Percentiles rank a stretch among this genome's conserved stretches.
Evolutionary conservation across 2,329 filamentous ascomycete species (phyloP).

Genomic region (Calycina herbarum): DNA sequence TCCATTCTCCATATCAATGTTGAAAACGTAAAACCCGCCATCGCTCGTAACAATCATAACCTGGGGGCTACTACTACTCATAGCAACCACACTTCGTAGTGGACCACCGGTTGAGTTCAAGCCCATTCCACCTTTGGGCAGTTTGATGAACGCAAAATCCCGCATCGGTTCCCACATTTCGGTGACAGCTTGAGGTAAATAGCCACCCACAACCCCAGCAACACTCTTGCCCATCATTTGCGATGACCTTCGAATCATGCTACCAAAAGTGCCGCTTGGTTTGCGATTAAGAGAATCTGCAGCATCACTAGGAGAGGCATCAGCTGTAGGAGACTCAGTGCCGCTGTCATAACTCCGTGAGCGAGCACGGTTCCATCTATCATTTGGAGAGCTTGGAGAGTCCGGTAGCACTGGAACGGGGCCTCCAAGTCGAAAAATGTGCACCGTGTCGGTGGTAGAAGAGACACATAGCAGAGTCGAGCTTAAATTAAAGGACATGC

Average conservation of each 20-base stretch:
- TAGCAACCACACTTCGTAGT: conserved; percentile 88
- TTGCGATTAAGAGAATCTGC: conserved; percentile 42
- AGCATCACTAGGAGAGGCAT: conserved; percentile 34
- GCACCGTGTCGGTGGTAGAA: conserved; percentile 92
- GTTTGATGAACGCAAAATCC: conserved; percentile 95
- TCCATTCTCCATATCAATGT: conserved; percentile 90
- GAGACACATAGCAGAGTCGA: conserved; percentile 94
- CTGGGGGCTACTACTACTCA: conserved; percentile 91
- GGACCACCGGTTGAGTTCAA: conserved; percentile 48
- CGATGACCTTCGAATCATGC: conserved; percentile 89
- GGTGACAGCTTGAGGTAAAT: conserved; percentile 88
- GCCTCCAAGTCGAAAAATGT: conserved; percentile 81
- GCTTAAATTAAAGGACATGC: conserved; percentile 97
- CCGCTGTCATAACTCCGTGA: conserved; percentile 55
- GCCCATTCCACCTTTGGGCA: conserved; percentile 62
- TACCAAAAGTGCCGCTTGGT: conserved; percentile 78
- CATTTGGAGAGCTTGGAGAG: conserved; percentile 37
- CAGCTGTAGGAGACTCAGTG: conserved; percentile 48
- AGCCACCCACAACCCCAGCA: conserved; percentile 85
- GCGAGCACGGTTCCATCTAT: conserved; percentile 39
- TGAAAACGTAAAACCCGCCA: conserved; percentile 92
- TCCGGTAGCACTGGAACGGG: conserved; percentile 41
- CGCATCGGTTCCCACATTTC: conserved; percentile 97
- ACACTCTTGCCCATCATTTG: conserved; percentile 90
- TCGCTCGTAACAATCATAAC: conserved; percentile 98